Base-by-base conservation (phyloP, 1,139 yeast genomes). In the Hansenula lynferdii region DNA sequence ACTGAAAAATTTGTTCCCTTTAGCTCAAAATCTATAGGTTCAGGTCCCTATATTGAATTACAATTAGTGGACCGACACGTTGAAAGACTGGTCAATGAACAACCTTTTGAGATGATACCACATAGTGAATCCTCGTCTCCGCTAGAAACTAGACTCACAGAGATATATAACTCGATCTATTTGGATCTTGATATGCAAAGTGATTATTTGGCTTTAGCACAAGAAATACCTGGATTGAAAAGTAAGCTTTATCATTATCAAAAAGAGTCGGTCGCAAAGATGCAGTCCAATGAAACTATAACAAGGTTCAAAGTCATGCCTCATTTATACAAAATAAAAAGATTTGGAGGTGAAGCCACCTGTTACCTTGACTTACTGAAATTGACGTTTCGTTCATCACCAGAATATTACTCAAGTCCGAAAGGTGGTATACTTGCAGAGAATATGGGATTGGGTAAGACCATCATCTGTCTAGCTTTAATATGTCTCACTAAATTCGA, bases 361-460 rank as follows among this genome's bases (percentile, higher is more conserved):
- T 42, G 38, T 21, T 53, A 64, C 50, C 63, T 67, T 43, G 70
- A 77, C 48, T 43, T 66, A 1, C 42, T 54, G 5, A 51, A 47
- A 1, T 48, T 63, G 28, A 44, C 47, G 4, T 56, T 73, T 20
- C 56, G 50, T 25, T 20, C 28, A 2, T 42, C 52, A 4, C 77
- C 83, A 0, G 70, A 65, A 19, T 44, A 58, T 3, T 75, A 67
- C 49, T 46, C 51, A 17, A 60, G 75, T 4, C 80, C 85, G 0
- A 58, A 71, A 45, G 89, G 89, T 14, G 90, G 89, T 0, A 78
- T 82, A 2, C 59, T 82, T 11, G 86, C 86, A 0, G 90, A 82
- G 47, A 80, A 80, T 69, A 82, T 82, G 89, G 90, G 89, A 0
- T 59, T 80, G 15, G 90, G 90, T 0, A 82, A 82, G 53, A 81